Conservation (phyloP, 1,284 basidiomycete genomes). For the Apiotrichum brassicae region DNA sequence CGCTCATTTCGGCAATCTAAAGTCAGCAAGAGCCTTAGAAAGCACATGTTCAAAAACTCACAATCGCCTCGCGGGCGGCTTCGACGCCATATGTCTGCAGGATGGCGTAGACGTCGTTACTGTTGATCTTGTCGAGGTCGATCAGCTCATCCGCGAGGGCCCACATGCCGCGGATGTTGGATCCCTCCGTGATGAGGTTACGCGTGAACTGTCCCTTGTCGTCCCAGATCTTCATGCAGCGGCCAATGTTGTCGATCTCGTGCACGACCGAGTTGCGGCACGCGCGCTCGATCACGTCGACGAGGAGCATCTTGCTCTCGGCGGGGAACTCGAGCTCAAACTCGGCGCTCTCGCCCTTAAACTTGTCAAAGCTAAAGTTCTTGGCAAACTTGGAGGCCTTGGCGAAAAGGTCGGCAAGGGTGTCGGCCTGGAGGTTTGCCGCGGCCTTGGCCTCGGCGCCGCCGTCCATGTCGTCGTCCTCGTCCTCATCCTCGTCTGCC, state of each 20-base stretch:
- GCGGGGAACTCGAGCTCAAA: conserved; percentile 66
- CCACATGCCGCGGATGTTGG: conserved; percentile 90
- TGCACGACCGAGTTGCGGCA: conserved; percentile 78
- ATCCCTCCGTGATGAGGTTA: conserved; percentile 60
- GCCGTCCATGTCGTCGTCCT: conserved; percentile 43
- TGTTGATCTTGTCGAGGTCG: conserved; percentile 76
- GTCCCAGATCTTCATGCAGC: conserved; percentile 50
- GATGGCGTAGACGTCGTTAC: conserved; percentile 93
- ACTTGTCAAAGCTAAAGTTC: conserved; percentile 64
- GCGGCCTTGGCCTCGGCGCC: conserved; percentile 52
- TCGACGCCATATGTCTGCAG: conserved; percentile 93
- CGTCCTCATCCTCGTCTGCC: conserved; percentile 38
- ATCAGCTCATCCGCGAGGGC: conserved; percentile 71
- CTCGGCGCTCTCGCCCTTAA: conserved; percentile 58
- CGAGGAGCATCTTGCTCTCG: conserved; percentile 75
- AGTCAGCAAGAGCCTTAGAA: background rate
- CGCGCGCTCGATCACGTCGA: conserved; percentile 80
- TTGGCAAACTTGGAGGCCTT: conserved; percentile 50
- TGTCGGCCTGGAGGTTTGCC: conserved; percentile 41
- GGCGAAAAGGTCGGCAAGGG: conserved; percentile 51
- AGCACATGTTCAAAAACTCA: background rate
- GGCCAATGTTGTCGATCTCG: conserved; percentile 76
- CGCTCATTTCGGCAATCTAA: conserved; percentile 65
- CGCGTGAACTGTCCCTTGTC: conserved; percentile 47
- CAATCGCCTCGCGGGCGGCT: conserved; percentile 86